Evolutionary conservation across 352 stramenopile species (phyloP).

Genomic region (Aphanomyces euteiches): DNA sequence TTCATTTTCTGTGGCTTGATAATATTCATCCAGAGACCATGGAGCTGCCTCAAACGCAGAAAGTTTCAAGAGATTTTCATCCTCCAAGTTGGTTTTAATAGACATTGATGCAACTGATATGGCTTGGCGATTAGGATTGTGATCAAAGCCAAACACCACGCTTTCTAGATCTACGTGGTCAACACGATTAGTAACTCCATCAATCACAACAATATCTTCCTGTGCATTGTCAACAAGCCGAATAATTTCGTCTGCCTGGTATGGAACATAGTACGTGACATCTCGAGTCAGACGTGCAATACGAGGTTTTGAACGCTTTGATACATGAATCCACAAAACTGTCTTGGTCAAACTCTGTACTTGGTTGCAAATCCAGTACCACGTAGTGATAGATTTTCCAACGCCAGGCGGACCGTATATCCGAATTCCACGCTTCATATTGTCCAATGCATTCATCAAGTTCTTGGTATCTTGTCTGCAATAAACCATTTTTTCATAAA

Average conservation of each 20-base stretch:
- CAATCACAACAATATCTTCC: slow-evolving; percentile 1
- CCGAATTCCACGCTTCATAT: too few species aligned
- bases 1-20: neutral
- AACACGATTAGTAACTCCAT: neutral
- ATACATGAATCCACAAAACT: neutral
- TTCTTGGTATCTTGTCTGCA: too few species aligned
- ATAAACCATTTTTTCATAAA: too few species aligned
- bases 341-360: neutral
- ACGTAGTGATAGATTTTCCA: neutral
- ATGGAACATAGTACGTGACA: neutral
- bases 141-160: neutral
- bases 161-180: neutral
- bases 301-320: neutral
- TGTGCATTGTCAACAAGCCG: neutral
- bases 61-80: neutral
- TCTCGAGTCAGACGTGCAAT: neutral
- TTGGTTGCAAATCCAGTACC: neutral
- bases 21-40: neutral
- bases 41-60: neutral
- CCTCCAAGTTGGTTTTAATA: neutral
- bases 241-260: neutral
- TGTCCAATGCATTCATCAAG: too few species aligned
- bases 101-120: neutral
- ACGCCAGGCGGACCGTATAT: neutral
- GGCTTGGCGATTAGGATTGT: neutral